A percentile compares a stretch with the other conserved stretches of the same genome.
These are phyloP conservation scores for Botrytis galanthina DNA, from an alignment of 2,329 filamentous ascomycete genomes.

Conservation along the genomic window DNA sequence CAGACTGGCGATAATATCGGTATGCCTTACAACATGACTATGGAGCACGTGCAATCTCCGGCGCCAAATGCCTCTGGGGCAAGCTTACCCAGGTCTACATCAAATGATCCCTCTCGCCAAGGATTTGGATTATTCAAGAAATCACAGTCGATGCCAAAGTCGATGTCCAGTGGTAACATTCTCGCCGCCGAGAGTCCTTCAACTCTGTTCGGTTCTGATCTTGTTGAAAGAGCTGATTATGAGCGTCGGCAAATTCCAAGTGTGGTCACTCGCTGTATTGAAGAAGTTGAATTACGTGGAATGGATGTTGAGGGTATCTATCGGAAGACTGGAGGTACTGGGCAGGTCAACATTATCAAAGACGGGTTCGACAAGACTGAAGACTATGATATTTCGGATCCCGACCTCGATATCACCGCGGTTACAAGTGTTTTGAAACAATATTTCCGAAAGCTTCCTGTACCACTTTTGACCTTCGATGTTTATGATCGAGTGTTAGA, in stretches of 20 bases:
- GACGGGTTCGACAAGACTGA: conserved; percentile 85
- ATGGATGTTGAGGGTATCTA: conserved; percentile 99
- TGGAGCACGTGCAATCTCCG: conserved; percentile 51
- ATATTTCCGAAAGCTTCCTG: conserved; percentile 92
- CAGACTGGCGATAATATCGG: conserved; percentile 63
- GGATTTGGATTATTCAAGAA: conserved; percentile 67
- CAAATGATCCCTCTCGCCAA: conserved; percentile 34
- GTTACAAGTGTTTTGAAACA: conserved; percentile 96
- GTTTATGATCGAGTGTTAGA: conserved; percentile 89
- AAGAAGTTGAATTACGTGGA: conserved; percentile 91
- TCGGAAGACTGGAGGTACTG: conserved; percentile 91
- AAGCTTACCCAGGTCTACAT: conserved; percentile 30
- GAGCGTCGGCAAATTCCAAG: conserved; percentile 87
- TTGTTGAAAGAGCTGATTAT: conserved; percentile 79
- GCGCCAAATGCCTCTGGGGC: conserved; percentile 25
- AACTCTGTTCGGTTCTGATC: conserved; percentile 82
- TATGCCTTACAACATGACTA: conserved; percentile 68
- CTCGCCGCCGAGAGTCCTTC: conserved; percentile 51
- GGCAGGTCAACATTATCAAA: conserved; percentile 85
- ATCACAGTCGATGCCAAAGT: conserved; percentile 47
- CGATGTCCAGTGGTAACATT: conserved; percentile 44
- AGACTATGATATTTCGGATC: conserved; percentile 90
- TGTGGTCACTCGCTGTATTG: conserved; percentile 89
- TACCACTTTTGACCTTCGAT: conserved; percentile 85
- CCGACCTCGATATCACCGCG: conserved; percentile 90